Evolutionary conservation across 192 early-diverging fungal species (phyloP).

Genomic region (Entomortierella beljakovae): DNA sequence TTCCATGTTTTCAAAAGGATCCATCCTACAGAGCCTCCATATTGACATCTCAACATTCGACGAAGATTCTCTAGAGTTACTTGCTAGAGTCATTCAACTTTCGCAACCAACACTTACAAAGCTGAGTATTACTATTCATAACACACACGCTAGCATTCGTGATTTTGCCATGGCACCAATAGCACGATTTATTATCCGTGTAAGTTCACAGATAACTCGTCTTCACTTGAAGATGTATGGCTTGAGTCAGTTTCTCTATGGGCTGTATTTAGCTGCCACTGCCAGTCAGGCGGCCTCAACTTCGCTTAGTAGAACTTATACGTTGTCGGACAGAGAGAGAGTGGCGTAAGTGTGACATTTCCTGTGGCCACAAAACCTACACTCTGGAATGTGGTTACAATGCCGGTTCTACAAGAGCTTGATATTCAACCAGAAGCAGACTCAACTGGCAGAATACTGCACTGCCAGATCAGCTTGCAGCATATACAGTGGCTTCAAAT

Average conservation of each 20-base stretch:
- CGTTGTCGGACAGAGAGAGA: neutral
- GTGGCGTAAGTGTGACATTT: neutral
- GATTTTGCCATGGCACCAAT: neutral
- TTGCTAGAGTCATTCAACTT: constrained; percentile 7
- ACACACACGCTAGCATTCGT: neutral
- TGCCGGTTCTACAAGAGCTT: constrained; percentile 12
- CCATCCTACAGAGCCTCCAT: constrained; percentile 6
- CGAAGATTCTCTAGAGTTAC: neutral
- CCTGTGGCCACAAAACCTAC: neutral
- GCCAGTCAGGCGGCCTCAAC: constrained; percentile 1
- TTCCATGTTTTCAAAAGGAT: neutral
- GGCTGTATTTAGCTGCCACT: neutral
- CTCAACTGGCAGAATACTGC: constrained; percentile 2
- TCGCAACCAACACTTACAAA: constrained; percentile 1
- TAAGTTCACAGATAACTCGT: constrained; percentile 13
- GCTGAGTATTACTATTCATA: neutral
- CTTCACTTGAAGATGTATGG: constrained; percentile 2
- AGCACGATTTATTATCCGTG: constrained; percentile 8
- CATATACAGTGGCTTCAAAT: constrained; percentile 19
- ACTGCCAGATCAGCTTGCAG: constrained; percentile 12
- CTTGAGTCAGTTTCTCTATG: neutral
- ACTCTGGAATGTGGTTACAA: constrained; percentile 1
- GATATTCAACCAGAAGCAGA: constrained; percentile 11
- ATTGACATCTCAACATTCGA: constrained; percentile 17
- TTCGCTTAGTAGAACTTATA: neutral